These are phyloP conservation scores for Lumnitzera littorea DNA, from an alignment of 345 rosid genomes.

Conservation along the genomic window DNA sequence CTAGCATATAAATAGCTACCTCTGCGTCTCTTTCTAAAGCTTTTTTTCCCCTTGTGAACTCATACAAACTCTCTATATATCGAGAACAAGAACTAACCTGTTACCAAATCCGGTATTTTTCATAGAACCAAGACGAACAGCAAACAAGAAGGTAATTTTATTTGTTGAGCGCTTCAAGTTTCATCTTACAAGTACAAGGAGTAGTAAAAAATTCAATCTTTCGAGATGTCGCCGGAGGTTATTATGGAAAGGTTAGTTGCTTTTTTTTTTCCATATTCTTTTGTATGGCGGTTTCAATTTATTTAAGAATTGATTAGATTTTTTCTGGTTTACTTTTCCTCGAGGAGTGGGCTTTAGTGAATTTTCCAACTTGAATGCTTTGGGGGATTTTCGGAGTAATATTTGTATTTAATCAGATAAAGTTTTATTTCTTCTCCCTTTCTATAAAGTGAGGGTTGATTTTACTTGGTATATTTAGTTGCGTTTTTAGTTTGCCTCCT, in stretches of 20 bases:
- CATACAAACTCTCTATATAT: too few species aligned
- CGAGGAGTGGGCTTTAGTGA: too few species aligned
- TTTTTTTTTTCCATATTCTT: background rate
- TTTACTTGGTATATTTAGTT: too few species aligned
- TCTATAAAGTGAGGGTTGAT: too few species aligned
- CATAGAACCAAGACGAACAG: too few species aligned
- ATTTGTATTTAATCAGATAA: too few species aligned
- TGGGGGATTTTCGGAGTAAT: background rate
- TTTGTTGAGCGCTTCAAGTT: background rate
- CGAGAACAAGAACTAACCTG: too few species aligned
- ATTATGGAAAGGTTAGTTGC: slow-evolving; percentile 27
- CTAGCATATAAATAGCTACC: slow-evolving; percentile 26
- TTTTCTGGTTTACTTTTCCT: background rate
- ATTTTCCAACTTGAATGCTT: too few species aligned
- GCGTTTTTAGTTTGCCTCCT: slow-evolving; percentile 1
- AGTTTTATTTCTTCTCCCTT: too few species aligned
- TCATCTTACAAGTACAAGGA: background rate
- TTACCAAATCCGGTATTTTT: too few species aligned
- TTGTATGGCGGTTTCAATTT: background rate
- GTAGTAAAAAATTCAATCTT: background rate
- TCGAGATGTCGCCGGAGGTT: slow-evolving; percentile 26
- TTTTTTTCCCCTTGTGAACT: background rate
- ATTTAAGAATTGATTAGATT: background rate
- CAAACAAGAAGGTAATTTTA: background rate
- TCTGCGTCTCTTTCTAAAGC: accelerated